Evolutionary conservation across 345 rosid genomes (phyloP).

Genomic region (Lepidium aucheri): DNA sequence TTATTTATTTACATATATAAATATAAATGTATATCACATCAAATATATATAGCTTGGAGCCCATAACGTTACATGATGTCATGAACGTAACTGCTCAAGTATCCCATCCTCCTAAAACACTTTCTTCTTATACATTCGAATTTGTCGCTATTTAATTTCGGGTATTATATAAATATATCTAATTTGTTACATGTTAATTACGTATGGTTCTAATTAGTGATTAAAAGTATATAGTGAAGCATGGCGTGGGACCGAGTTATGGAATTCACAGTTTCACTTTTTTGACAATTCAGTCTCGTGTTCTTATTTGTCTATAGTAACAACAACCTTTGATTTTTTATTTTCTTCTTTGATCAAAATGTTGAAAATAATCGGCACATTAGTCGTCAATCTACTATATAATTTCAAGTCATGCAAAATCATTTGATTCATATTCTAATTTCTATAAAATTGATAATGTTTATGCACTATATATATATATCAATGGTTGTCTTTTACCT

Average conservation of each 20-base stretch:
- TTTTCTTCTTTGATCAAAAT: neutral
- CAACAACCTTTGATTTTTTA: slow-evolving; percentile 5
- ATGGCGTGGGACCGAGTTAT: slow-evolving; percentile 26
- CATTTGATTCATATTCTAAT: neutral
- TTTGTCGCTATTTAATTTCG: neutral
- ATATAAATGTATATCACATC: slow-evolving; percentile 4
- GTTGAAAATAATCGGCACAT: slow-evolving; percentile 1
- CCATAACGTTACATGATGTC: slow-evolving; percentile 28
- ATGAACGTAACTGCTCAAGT: slow-evolving; percentile 22
- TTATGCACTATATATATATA: neutral
- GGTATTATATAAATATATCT: neutral
- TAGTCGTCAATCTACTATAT: neutral
- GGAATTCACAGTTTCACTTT: slow-evolving; percentile 18
- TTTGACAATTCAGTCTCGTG: slow-evolving; percentile 19
- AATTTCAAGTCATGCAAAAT: neutral
- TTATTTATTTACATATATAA: neutral
- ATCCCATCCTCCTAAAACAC: slow-evolving; percentile 14
- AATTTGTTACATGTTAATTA: neutral
- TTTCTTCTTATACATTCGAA: neutral
- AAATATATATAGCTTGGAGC: slow-evolving; percentile 19
- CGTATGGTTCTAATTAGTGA: neutral
- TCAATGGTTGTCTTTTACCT: neutral
- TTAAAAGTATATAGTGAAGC: neutral
- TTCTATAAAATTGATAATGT: neutral
- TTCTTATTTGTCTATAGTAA: slow-evolving; percentile 5